Base-by-base conservation (phyloP, 805 yeast genomes). In the Nakazawaea populi region DNA sequence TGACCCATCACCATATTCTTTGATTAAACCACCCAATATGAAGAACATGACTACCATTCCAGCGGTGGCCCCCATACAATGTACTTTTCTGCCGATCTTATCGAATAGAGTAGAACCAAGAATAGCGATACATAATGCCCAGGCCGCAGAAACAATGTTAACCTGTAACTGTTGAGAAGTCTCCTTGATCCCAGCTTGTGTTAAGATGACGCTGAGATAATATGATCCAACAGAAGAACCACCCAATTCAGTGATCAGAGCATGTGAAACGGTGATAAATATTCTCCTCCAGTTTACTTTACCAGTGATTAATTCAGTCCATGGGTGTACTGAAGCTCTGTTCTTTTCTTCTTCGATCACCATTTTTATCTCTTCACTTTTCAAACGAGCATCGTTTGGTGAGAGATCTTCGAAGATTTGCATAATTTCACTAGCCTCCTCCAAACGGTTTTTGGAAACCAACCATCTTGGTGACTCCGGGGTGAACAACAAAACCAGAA, bases 121-220 rank as follows among this genome's bases (percentile, higher is more conserved):
- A 40, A 59, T 54, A 5, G 66, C 64, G 43, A 54, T 55, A 14
- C 58, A 40, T 45, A 62, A 54, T 49, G 58, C 58, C 39, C 54
- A 49, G 24, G 53, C 44, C 45, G 60, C 60, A 47, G 61, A 40
- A 14, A 54, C 54, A 47, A 60, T 41, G 52, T 67, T 70, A 42
- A 69, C 63, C 34, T 58, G 54, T 40, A 59, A 58, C 48, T 59
- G 59, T 36, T 52, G 58, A 52, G 59, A 53, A 11, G 62, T 58
- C 5, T 58, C 52, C 7, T 58, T 55, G 44, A 58, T 55, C 30
- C 64, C 65, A 8, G 64, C 63, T 34, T 59, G 55, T 2, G 54
- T 58, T 39, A 62, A 51, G 54, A 72, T 32, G 46, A 71, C 65
- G 50, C 71, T 74, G 5, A 60, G 42, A 59, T 73, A 74, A 6